Percentiles rank a stretch among this genome's conserved stretches.
Conservation (phyloP, 371 early-diverging fungal genomes). For the Massospora cicadina region DNA sequence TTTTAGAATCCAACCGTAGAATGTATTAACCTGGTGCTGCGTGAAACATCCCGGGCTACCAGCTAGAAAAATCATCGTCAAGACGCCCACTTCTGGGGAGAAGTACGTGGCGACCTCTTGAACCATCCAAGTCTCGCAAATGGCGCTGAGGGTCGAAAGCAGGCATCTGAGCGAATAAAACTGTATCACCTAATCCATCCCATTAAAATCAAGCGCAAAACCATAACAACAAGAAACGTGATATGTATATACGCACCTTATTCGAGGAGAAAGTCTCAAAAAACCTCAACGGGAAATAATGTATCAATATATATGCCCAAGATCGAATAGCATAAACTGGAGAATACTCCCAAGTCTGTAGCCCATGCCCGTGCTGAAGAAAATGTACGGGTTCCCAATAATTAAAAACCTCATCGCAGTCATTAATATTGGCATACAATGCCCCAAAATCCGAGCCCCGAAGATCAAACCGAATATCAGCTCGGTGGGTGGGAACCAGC, state of each 20-base stretch:
- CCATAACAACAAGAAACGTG: not conserved
- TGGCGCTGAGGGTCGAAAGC: slow-evolving; percentile 41
- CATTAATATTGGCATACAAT: slow-evolving; percentile 17
- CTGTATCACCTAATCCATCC: slow-evolving; percentile 38
- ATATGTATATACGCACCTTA: slow-evolving; percentile 17
- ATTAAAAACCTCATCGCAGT: slow-evolving; percentile 92
- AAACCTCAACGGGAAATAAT: slow-evolving; percentile 27
- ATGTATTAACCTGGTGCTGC: slow-evolving; percentile 38
- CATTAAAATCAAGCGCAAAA: not conserved
- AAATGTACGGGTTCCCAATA: slow-evolving; percentile 92
- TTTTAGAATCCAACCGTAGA: not conserved
- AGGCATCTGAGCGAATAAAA: slow-evolving; percentile 50
- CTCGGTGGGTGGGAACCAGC: not conserved
- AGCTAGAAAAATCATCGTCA: slow-evolving; percentile 36
- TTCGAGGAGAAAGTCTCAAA: slow-evolving; percentile 26
- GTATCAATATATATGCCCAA: slow-evolving; percentile 58
- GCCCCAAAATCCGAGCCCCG: not conserved
- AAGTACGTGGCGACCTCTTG: slow-evolving; percentile 37
- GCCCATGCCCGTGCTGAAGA: slow-evolving; percentile 60
- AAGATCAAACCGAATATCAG: not conserved
- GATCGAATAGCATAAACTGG: slow-evolving; percentile 74
- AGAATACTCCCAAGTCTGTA: slow-evolving; percentile 95
- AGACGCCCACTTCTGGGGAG: slow-evolving; percentile 45
- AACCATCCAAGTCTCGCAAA: slow-evolving; percentile 55
- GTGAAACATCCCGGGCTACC: slow-evolving; percentile 76